Percentiles rank a stretch among this genome's conserved stretches.
These are phyloP conservation scores for Hemileccinum rubropunctum DNA, from an alignment of 768 basidiomycete species.

Conservation along the genomic window DNA sequence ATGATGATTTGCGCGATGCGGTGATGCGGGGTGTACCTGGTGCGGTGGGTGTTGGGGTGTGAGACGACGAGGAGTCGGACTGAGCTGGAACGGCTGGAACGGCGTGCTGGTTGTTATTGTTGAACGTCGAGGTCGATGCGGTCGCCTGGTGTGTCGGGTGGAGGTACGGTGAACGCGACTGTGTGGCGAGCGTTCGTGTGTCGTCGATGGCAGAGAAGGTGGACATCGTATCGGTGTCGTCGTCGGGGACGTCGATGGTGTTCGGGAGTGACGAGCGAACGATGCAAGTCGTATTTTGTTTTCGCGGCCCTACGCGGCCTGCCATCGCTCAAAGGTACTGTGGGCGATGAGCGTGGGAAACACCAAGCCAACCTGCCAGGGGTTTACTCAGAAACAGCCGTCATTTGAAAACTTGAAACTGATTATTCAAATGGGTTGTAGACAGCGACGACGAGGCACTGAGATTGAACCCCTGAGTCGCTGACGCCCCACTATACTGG, in stretches of 20 bases:
- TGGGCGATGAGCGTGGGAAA: conserved; percentile 23
- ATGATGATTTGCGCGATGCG: conserved; percentile 31
- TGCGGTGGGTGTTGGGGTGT: conserved; percentile 13
- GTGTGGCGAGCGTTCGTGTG: conserved; percentile 5
- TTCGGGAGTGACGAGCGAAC: not conserved
- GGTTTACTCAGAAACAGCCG: too few species aligned
- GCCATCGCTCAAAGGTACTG: conserved; percentile 16
- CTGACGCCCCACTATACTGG: too few species aligned
- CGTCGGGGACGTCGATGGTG: conserved; percentile 9
- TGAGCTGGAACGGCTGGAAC: not conserved
- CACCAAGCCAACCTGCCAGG: too few species aligned
- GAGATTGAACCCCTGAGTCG: too few species aligned
- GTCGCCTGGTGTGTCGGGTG: conserved; percentile 34
- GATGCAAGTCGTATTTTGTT: conserved; percentile 17
- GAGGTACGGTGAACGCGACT: conserved; percentile 37
- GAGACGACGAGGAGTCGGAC: conserved; percentile 5
- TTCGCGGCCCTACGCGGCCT: conserved; percentile 20
- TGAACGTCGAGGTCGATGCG: conserved; percentile 38
- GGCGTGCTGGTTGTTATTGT: conserved; percentile 20
- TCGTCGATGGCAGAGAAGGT: conserved; percentile 9
- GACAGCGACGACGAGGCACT: too few species aligned
- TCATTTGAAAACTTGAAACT: too few species aligned
- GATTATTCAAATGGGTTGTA: too few species aligned
- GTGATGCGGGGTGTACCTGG: conserved; percentile 27
- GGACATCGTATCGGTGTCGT: conserved; percentile 28